Percentiles rank a stretch among this genome's conserved stretches.
phyloP scores from a whole-genome alignment of 2,329 filamentous ascomycete species.

The Arthrobotrys musiformis region DNA sequence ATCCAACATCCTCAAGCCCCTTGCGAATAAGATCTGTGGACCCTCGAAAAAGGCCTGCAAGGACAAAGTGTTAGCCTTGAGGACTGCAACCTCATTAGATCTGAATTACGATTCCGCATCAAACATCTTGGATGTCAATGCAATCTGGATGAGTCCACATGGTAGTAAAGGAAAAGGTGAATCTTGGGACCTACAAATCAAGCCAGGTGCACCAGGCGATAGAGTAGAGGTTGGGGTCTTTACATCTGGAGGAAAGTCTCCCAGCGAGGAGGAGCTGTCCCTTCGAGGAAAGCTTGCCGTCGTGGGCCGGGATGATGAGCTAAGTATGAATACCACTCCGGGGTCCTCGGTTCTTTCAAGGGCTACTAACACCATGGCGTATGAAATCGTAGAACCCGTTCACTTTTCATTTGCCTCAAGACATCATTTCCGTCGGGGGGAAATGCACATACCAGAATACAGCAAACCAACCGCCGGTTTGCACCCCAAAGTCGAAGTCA shows the following conservation, averaged over 20 bases:
- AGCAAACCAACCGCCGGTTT: constrained; percentile 57
- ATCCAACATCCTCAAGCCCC: constrained; percentile 5
- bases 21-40: constrained; percentile 36
- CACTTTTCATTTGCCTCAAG: constrained; percentile 58
- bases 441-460: constrained; percentile 56
- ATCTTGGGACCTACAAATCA: constrained; percentile 30
- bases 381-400: constrained; percentile 45
- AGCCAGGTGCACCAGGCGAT: constrained; percentile 4
- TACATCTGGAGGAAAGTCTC: constrained; percentile 46
- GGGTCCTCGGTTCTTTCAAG: no score
- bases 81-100: constrained; percentile 57
- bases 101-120: constrained; percentile 57
- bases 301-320: constrained; percentile 54
- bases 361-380: constrained; percentile 1
- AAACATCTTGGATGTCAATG: constrained; percentile 54
- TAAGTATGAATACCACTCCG: constrained; percentile 44
- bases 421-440: constrained; percentile 53
- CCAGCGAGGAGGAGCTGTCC: constrained; percentile 51
- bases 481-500: constrained; percentile 58
- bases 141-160: constrained; percentile 50
- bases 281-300: constrained; percentile 56
- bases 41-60: constrained; percentile 28
- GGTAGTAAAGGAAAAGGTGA: constrained; percentile 46
- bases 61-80: constrained; percentile 37
- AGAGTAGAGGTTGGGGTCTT: constrained; percentile 57